These are phyloP conservation scores for Heterobasidion occidentale DNA, from an alignment of 1,284 basidiomycete species.

Conservation along the genomic window DNA sequence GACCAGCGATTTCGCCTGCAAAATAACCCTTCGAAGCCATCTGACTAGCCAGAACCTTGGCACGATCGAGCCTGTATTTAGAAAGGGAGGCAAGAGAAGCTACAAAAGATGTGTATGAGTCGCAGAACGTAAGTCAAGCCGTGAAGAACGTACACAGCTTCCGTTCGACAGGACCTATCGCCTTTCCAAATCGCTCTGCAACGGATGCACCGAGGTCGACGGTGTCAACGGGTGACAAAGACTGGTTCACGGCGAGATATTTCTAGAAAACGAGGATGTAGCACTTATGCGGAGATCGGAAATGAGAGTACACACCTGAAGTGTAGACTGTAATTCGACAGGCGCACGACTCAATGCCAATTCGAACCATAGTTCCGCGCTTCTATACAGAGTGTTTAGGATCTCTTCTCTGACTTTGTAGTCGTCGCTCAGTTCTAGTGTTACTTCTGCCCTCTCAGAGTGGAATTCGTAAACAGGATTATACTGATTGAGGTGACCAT, in stretches of 20 bases:
- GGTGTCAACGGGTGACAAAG: conserved; percentile 56
- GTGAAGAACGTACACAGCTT: conserved; percentile 52
- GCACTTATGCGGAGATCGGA: neutral
- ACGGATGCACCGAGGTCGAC: conserved; percentile 87
- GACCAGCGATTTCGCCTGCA: conserved; percentile 79
- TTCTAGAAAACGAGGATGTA: conserved; percentile 38
- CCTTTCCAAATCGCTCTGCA: conserved; percentile 78
- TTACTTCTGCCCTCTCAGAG: conserved; percentile 73
- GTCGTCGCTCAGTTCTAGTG: conserved; percentile 81
- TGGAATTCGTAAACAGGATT: conserved; percentile 81
- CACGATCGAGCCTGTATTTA: conserved; percentile 62
- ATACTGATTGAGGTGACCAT: conserved; percentile 43
- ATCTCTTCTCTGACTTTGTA: conserved; percentile 85
- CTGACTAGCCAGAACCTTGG: conserved; percentile 73
- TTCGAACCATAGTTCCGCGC: conserved; percentile 80
- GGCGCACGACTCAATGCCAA: conserved; percentile 84
- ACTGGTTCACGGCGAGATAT: conserved; percentile 74
- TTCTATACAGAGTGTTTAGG: conserved; percentile 64
- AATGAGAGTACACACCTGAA: conserved; percentile 52
- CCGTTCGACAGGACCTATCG: conserved; percentile 71
- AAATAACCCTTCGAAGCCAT: conserved; percentile 83
- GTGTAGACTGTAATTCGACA: conserved; percentile 85
- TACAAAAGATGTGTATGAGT: conserved; percentile 16
- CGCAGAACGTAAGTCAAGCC: neutral
- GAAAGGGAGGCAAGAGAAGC: conserved; percentile 56